Percentiles rank a stretch among this genome's conserved stretches.
These are phyloP conservation scores for Phaseolus lunatus DNA, from an alignment of 306 rosid genomes.

Conservation along the genomic window DNA sequence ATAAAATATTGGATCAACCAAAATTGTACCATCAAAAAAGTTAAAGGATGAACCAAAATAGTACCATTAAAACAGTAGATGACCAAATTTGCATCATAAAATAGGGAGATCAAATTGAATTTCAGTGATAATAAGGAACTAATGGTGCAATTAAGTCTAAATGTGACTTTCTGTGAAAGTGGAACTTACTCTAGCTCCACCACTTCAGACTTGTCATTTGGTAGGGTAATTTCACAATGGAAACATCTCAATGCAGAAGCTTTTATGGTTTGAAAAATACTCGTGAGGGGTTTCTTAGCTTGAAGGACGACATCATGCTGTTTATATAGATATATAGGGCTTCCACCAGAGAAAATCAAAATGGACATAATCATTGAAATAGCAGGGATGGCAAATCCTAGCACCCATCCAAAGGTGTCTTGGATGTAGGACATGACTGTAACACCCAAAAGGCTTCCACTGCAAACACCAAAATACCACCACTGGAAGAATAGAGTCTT, in stretches of 20 bases:
- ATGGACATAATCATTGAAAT: slow-evolving; percentile 67
- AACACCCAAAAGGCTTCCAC: slow-evolving; percentile 85
- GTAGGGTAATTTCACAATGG: slow-evolving; percentile 52
- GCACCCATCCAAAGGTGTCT: slow-evolving; percentile 90
- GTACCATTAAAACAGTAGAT: background rate
- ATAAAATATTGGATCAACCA: background rate
- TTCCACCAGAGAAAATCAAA: slow-evolving; percentile 69
- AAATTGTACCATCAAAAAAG: background rate
- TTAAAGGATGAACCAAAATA: background rate
- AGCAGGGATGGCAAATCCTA: slow-evolving; percentile 88
- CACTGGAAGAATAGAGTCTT: slow-evolving; percentile 76
- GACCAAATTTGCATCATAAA: background rate
- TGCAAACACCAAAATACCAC: slow-evolving; percentile 93
- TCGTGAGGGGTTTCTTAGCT: slow-evolving; percentile 41
- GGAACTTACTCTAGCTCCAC: slow-evolving; percentile 84
- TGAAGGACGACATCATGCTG: slow-evolving; percentile 42
- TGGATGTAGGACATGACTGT: slow-evolving; percentile 93
- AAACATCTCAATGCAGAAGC: slow-evolving; percentile 61
- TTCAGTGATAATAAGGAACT: background rate
- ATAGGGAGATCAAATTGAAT: background rate
- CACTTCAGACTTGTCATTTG: slow-evolving; percentile 55
- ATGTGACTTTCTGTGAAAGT: background rate
- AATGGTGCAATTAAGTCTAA: background rate
- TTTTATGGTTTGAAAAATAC: slow-evolving; percentile 58
- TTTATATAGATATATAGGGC: slow-evolving; percentile 67